Percentiles rank a stretch among this genome's conserved stretches.
Conservation (phyloP, 2,329 filamentous ascomycete species). For the Coleophoma eucalyptorum region DNA sequence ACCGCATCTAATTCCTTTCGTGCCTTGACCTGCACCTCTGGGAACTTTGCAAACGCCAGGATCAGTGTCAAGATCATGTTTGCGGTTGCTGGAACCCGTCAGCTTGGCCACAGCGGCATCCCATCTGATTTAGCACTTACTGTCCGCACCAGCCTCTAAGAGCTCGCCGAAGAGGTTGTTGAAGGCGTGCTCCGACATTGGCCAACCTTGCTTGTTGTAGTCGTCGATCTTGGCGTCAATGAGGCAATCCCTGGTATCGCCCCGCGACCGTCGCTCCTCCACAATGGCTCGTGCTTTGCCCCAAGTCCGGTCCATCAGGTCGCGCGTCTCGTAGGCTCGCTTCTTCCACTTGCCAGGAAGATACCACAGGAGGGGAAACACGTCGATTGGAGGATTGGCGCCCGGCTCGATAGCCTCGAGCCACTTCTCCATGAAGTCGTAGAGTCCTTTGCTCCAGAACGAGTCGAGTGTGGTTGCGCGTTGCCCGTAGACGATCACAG, state of each 20-base stretch:
- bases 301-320: neutral
- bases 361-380: constrained; percentile 1
- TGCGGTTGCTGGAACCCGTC: neutral
- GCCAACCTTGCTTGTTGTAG: neutral
- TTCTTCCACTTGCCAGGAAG: neutral
- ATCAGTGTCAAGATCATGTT: constrained; percentile 9
- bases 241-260: neutral
- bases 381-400: neutral
- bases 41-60: constrained; percentile 35
- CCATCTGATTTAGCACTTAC: too few species aligned
- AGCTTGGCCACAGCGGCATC: too few species aligned
- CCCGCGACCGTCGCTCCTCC: neutral
- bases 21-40: constrained; percentile 30
- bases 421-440: neutral
- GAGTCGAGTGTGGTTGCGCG: neutral
- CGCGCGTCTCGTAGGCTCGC: neutral
- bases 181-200: neutral
- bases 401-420: neutral
- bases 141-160: neutral
- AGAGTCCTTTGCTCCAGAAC: neutral
- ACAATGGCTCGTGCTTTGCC: neutral
- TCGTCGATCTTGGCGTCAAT: neutral
- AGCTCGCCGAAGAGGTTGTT: neutral
- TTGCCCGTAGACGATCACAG: neutral
- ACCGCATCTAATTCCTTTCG: constrained; percentile 39